Conservation (phyloP, 441 rosid species). For the Adansonia rubrostipa region DNA sequence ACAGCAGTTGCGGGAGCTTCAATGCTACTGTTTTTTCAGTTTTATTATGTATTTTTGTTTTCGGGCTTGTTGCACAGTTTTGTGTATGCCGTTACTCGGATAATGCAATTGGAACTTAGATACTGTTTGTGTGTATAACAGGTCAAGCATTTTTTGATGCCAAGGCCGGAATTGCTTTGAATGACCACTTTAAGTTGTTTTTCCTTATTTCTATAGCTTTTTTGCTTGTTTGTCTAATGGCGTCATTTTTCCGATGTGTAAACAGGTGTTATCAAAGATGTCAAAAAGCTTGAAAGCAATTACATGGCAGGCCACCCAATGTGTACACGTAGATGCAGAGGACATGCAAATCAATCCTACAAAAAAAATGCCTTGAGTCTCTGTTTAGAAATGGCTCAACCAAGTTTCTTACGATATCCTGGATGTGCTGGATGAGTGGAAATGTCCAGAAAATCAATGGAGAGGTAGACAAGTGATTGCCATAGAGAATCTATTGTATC, state of each 20-base stretch:
- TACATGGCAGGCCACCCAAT: not conserved
- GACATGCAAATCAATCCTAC: not conserved
- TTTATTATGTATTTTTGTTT: too few relatives aligned
- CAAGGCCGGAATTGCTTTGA: constrained; percentile 69
- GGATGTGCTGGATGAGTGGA: not conserved
- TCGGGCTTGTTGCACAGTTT: too few relatives aligned
- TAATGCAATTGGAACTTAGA: not conserved
- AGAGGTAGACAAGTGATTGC: not conserved
- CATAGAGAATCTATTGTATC: too few relatives aligned
- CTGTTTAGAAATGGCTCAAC: constrained; percentile 16
- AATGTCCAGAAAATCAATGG: too few relatives aligned
- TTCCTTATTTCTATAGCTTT: not conserved
- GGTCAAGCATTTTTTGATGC: constrained; percentile 72
- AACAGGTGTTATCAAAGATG: not conserved
- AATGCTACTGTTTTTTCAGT: too few relatives aligned
- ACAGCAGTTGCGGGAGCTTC: too few relatives aligned
- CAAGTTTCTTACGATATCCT: not conserved
- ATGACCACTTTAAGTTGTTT: constrained; percentile 33
- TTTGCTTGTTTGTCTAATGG: not conserved
- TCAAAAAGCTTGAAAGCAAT: not conserved
- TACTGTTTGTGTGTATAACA: constrained; percentile 20
- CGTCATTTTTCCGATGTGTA: not conserved
- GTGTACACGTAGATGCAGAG: constrained; percentile 9
- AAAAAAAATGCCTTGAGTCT: not conserved
- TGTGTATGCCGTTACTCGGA: too few relatives aligned